A percentile compares a stretch with the other conserved stretches of the same genome.
phyloP scores from a whole-genome alignment of 305 asterid species.

The Coffea humblotiana region DNA sequence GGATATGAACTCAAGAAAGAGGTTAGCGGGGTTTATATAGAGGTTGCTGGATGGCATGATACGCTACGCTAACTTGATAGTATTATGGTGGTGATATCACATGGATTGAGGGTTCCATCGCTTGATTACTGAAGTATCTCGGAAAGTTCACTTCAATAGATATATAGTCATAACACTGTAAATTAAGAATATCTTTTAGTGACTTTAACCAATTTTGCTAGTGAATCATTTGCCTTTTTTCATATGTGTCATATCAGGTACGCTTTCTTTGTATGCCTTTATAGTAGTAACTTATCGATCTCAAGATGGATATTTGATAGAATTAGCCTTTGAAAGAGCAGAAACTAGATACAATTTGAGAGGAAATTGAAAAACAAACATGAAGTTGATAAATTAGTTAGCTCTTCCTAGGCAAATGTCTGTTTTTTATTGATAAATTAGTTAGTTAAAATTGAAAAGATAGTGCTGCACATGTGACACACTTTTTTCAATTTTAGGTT shows the following conservation, averaged over 20 bases:
- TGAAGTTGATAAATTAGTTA: not conserved
- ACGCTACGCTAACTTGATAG: not conserved
- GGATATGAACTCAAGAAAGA: not conserved
- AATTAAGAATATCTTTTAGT: too few species aligned
- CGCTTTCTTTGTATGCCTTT: too few species aligned
- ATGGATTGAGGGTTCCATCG: not conserved
- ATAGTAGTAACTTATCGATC: too few species aligned
- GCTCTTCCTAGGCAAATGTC: too few species aligned
- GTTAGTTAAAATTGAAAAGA: not conserved
- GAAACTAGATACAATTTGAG: not conserved
- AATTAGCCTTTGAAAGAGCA: too few species aligned
- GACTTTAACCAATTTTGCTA: too few species aligned
- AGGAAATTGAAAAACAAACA: not conserved
- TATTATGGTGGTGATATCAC: too few species aligned
- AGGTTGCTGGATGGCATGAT: not conserved
- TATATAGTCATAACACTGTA: not conserved
- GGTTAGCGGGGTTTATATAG: not conserved
- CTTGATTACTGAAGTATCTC: too few species aligned
- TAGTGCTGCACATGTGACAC: conserved; percentile 13
- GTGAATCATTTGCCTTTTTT: too few species aligned
- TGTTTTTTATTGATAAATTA: not conserved
- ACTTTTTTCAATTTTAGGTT: not conserved
- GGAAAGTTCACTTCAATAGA: too few species aligned
- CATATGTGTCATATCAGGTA: too few species aligned
- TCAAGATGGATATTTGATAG: too few species aligned